Percentiles rank a stretch among this genome's conserved stretches.
Conservation (phyloP, 2,329 filamentous ascomycete species). For the Thelonectria olida region DNA sequence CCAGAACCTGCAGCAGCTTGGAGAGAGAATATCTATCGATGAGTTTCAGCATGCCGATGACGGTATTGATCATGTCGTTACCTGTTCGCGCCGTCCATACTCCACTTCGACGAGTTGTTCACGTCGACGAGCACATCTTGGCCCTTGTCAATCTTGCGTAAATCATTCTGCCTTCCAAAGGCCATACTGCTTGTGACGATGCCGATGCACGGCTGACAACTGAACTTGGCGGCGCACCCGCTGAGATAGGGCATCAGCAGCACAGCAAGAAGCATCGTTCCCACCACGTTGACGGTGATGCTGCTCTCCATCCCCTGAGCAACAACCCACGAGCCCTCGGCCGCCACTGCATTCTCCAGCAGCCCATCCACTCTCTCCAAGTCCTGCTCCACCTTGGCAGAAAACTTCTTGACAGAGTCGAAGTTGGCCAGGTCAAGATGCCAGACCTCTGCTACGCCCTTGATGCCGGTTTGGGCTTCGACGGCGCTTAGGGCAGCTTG, state of each 20-base stretch:
- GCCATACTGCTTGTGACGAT: not conserved
- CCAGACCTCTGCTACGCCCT: constrained; percentile 15
- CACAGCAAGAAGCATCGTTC: not conserved
- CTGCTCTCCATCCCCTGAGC: not conserved
- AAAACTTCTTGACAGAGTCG: constrained; percentile 45
- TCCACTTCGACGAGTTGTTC: no score
- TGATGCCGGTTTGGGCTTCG: not conserved
- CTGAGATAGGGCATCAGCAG: constrained; percentile 1
- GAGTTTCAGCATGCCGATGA: no score
- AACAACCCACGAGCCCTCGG: not conserved
- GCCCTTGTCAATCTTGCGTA: not conserved
- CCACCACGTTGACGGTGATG: constrained; percentile 4
- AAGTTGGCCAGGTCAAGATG: constrained; percentile 10
- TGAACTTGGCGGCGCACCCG: not conserved
- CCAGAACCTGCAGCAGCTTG: constrained; percentile 5
- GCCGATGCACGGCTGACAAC: not conserved
- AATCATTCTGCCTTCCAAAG: not conserved
- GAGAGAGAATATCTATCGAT: not conserved
- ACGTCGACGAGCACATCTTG: not conserved
- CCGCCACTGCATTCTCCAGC: not conserved
- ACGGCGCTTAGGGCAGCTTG: not conserved
- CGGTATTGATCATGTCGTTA: no score
- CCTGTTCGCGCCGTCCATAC: no score
- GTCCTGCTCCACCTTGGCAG: constrained; percentile 25
- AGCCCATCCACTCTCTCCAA: constrained; percentile 31